Percentiles rank a stretch among this genome's conserved stretches.
phyloP scores from a whole-genome alignment of 495 filamentous ascomycete genomes.

The Parathielavia hyrcaniae region DNA sequence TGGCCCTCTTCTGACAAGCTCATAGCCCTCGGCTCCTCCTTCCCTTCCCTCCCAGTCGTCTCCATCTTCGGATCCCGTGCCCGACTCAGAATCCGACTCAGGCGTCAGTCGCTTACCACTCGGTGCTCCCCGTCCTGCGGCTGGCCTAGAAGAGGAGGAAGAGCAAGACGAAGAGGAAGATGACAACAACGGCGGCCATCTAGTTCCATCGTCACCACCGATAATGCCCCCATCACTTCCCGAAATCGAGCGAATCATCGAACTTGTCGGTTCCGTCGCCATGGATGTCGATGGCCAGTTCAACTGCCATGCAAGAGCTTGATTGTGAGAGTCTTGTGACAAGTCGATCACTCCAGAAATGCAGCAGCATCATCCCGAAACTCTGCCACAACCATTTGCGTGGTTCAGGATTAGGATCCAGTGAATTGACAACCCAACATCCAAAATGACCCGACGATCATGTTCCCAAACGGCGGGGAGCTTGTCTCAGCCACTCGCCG shows the following conservation, averaged over 20 bases:
- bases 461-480: too few relatives aligned
- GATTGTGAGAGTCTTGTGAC: background rate
- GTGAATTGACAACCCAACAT: too few relatives aligned
- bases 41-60: slow-evolving; percentile 7
- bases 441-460: too few relatives aligned
- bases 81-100: slow-evolving; percentile 22
- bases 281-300: background rate
- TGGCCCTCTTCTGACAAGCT: background rate
- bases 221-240: background rate
- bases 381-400: too few relatives aligned
- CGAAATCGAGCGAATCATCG: too few relatives aligned
- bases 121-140: background rate
- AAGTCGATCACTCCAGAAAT: too few relatives aligned
- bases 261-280: background rate
- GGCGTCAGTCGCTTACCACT: slow-evolving; percentile 20
- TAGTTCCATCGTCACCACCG: background rate
- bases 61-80: slow-evolving; percentile 15
- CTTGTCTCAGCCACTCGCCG: too few relatives aligned
- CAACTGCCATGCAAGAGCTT: too few relatives aligned
- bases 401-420: too few relatives aligned
- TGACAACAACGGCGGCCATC: slow-evolving; percentile 7
- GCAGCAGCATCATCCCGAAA: too few relatives aligned
- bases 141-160: background rate
- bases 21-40: background rate
- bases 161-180: slow-evolving; percentile 20